These are phyloP conservation scores for Sporothrix dimorphospora DNA, from an alignment of 2,329 filamentous ascomycete species.

Conservation along the genomic window DNA sequence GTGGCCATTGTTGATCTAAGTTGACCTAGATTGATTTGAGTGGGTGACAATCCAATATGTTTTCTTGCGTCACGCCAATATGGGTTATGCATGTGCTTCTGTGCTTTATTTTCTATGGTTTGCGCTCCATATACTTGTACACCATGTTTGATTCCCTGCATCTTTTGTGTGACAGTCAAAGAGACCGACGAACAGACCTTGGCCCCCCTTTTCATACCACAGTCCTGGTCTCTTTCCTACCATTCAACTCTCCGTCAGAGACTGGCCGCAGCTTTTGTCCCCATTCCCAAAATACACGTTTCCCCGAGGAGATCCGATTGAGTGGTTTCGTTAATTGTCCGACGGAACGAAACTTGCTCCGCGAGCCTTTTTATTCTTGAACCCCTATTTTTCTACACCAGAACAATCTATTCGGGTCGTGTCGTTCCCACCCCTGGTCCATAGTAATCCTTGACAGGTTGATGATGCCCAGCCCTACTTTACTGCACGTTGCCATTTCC, in stretches of 20 bases:
- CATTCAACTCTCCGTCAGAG: neutral
- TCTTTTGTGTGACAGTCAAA: neutral
- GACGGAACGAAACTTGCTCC: neutral
- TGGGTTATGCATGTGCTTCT: constrained; percentile 12
- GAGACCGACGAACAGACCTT: neutral
- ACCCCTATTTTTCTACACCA: neutral
- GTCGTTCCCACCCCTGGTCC: neutral
- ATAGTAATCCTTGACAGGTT: neutral
- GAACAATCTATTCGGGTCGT: too few species aligned
- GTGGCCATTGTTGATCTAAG: neutral
- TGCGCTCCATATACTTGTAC: neutral
- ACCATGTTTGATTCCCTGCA: constrained; percentile 3
- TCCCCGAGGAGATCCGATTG: neutral
- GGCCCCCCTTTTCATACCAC: neutral
- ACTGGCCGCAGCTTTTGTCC: neutral
- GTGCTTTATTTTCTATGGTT: neutral
- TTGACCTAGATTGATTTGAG: neutral
- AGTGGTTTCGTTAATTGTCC: constrained; percentile 3
- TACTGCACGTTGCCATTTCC: constrained; percentile 16
- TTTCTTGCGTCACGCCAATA: neutral
- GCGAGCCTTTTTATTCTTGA: neutral
- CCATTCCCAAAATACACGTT: constrained; percentile 6
- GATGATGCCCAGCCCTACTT: neutral
- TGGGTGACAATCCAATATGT: neutral
- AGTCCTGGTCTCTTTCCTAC: neutral